Conservation (phyloP, 441 rosid genomes). For the Arabidopsis hybrid region DNA sequence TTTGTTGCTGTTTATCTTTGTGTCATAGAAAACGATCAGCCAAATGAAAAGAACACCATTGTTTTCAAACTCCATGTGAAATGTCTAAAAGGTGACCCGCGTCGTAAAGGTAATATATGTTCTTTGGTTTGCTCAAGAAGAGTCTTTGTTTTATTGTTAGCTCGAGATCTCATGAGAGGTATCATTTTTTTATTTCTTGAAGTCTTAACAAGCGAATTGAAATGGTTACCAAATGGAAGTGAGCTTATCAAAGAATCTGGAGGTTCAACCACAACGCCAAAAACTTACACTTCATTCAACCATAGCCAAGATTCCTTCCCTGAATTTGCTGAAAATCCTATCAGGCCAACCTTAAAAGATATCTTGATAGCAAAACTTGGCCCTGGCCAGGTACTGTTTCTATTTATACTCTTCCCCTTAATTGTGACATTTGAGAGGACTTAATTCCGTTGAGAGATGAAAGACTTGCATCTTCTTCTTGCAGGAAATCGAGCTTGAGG, state of each 20-base stretch:
- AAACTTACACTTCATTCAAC: conserved; percentile 82
- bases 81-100: conserved; percentile 59
- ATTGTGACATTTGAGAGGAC: conserved; percentile 10
- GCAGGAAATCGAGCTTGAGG: conserved; percentile 97
- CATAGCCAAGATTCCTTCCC: conserved; percentile 71
- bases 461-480: conserved; percentile 11
- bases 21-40: conserved; percentile 73
- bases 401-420: conserved; percentile 9
- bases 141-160: conserved; percentile 10
- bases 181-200: conserved; percentile 34
- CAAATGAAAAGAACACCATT: conserved; percentile 93
- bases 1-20: conserved; percentile 1
- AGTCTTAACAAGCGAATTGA: conserved; percentile 77
- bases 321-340: conserved; percentile 63
- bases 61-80: conserved; percentile 88
- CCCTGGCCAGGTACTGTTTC: conserved; percentile 72
- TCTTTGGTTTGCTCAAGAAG: conserved; percentile 19
- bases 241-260: conserved; percentile 71
- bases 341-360: conserved; percentile 52
- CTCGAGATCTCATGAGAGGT: conserved; percentile 3
- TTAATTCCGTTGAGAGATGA: conserved; percentile 4
- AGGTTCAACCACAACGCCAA: conserved; percentile 55
- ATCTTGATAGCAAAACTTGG: conserved; percentile 84
- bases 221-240: conserved; percentile 92
- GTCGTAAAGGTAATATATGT: conserved; percentile 61